These are phyloP conservation scores for Epichloe bromicola DNA, from an alignment of 2,329 filamentous ascomycete genomes.

Conservation along the genomic window DNA sequence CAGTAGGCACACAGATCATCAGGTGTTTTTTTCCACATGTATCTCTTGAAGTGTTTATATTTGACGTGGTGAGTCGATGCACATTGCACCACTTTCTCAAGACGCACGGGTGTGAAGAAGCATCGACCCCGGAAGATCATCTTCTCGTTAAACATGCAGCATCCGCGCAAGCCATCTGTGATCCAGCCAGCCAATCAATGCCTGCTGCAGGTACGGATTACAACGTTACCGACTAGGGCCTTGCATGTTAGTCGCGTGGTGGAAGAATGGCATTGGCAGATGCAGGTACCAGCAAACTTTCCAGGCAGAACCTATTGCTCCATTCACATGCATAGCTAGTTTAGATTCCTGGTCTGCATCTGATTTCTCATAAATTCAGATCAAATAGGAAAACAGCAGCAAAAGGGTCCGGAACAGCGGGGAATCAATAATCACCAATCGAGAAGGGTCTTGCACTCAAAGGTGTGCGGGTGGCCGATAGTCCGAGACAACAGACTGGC, in stretches of 20 bases:
- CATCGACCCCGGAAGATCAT: background rate
- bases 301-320: background rate
- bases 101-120: no score
- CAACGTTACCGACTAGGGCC: background rate
- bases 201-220: background rate
- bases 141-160: background rate
- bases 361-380: background rate
- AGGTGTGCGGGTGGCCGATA: background rate
- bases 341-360: background rate
- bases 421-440: background rate
- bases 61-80: background rate
- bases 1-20: no score
- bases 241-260: background rate
- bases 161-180: background rate
- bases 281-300: conserved; percentile 2
- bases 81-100: background rate
- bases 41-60: background rate
- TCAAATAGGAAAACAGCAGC: no score
- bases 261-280: background rate
- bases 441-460: background rate
- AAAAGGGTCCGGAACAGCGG: no score
- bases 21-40: no score
- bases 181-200: background rate
- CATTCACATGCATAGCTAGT: background rate
- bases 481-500: background rate